Percentiles rank a stretch among this genome's conserved stretches.
These are phyloP conservation scores for Neopestalotiopsis clavispora DNA, from an alignment of 2,329 filamentous ascomycete species.

Conservation along the genomic window DNA sequence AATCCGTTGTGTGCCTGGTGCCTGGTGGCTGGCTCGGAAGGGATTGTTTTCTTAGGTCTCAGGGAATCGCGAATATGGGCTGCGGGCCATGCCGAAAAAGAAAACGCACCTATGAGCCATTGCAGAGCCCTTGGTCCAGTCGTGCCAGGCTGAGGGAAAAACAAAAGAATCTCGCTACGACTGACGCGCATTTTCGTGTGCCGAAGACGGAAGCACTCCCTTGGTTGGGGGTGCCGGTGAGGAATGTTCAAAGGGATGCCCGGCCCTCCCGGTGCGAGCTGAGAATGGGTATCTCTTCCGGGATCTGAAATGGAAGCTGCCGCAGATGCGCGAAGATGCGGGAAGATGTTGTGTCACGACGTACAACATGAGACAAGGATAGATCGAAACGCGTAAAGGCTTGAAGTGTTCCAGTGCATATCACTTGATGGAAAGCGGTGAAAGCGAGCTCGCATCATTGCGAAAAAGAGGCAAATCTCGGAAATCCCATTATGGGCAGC, in stretches of 20 bases:
- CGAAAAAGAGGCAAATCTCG: not conserved
- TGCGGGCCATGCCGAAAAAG: slow-evolving; percentile 1
- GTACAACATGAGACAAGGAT: slow-evolving; percentile 2
- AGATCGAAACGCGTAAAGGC: not conserved
- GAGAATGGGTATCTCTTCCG: not conserved
- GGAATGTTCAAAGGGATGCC: not conserved
- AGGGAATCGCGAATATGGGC: not conserved
- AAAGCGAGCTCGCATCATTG: not conserved
- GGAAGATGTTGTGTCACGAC: not conserved
- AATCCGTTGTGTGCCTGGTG: not conserved
- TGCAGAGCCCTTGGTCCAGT: not conserved
- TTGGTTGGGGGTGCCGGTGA: not conserved
- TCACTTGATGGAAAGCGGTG: not conserved
- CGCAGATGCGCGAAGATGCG: not conserved
- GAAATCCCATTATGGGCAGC: not conserved
- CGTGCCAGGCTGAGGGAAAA: not conserved
- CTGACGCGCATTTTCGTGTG: not conserved
- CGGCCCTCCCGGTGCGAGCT: not conserved
- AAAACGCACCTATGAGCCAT: not conserved
- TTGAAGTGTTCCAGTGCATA: not conserved
- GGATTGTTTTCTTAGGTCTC: not conserved
- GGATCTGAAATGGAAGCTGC: not conserved
- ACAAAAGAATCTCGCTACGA: not conserved
- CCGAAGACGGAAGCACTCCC: not conserved
- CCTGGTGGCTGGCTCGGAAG: not conserved